These are phyloP conservation scores for Huntiella moniliformis DNA, from an alignment of 2,329 filamentous ascomycete species.

Conservation along the genomic window DNA sequence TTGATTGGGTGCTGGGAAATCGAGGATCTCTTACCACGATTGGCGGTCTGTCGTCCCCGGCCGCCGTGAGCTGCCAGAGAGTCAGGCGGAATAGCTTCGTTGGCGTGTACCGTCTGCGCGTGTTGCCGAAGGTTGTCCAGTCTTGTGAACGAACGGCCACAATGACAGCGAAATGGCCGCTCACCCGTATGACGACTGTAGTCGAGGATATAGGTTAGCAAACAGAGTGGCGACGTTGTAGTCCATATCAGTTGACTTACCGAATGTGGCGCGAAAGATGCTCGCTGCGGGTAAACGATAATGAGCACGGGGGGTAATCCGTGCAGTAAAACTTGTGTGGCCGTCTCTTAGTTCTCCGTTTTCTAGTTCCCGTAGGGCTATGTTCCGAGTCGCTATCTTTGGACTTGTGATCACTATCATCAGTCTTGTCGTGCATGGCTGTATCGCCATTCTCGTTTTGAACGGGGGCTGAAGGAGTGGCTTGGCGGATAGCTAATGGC, in stretches of 20 bases:
- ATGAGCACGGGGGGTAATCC: slow-evolving; percentile 78
- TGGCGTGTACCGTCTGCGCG: slow-evolving; percentile 92
- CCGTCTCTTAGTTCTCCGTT: slow-evolving; percentile 76
- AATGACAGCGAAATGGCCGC: slow-evolving; percentile 91
- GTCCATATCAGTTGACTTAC: slow-evolving; percentile 23
- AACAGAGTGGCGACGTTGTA: background rate
- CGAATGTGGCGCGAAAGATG: slow-evolving; percentile 88
- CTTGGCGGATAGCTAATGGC: no score
- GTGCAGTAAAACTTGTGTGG: slow-evolving; percentile 92
- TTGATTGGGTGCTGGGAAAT: slow-evolving; percentile 40
- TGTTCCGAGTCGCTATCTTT: slow-evolving; percentile 8
- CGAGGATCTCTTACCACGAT: slow-evolving; percentile 24
- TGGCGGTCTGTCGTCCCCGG: slow-evolving; percentile 62
- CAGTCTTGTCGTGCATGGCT: background rate
- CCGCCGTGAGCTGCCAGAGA: slow-evolving; percentile 69
- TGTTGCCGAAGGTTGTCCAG: slow-evolving; percentile 53
- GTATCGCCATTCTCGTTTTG: slow-evolving; percentile 4
- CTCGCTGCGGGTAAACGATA: slow-evolving; percentile 92
- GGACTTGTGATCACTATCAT: background rate
- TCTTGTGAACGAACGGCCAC: slow-evolving; percentile 44
- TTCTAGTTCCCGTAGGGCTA: slow-evolving; percentile 37
- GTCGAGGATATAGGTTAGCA: background rate
- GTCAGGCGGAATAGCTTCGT: slow-evolving; percentile 88
- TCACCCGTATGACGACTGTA: slow-evolving; percentile 88
- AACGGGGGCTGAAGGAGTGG: slow-evolving; percentile 3